These are phyloP conservation scores for Aquilaria malaccensis DNA, from an alignment of 345 rosid species.

Conservation along the genomic window DNA sequence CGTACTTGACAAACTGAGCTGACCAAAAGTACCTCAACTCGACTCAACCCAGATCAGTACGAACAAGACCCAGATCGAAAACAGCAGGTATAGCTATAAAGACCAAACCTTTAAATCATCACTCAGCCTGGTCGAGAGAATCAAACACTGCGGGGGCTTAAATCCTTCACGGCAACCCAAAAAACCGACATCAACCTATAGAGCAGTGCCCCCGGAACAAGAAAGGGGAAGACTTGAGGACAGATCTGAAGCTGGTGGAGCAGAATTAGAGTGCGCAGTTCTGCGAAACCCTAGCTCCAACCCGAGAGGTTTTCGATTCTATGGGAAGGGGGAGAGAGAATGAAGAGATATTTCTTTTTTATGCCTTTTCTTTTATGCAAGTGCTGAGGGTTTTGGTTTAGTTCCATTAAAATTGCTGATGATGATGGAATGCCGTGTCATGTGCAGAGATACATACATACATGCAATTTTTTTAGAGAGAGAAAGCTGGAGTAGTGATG, in stretches of 20 bases:
- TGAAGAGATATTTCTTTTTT: conserved; percentile 22
- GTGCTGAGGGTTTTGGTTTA: conserved; percentile 28
- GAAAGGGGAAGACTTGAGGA: conserved; percentile 1
- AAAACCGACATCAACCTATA: conserved; percentile 25
- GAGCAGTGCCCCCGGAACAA: conserved; percentile 21
- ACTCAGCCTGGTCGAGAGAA: conserved; percentile 12
- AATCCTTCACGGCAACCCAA: conserved; percentile 39
- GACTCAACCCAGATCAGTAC: conserved; percentile 23
- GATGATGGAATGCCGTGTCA: conserved; percentile 42
- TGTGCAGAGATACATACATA: conserved; percentile 6
- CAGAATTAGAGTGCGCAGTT: conserved; percentile 52
- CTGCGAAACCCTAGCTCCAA: conserved; percentile 45
- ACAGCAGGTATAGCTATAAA: conserved; percentile 13
- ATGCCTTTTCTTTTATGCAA: conserved; percentile 21
- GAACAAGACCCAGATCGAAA: conserved; percentile 13
- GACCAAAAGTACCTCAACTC: conserved; percentile 27
- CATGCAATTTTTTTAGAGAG: conserved; percentile 14
- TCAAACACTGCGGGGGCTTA: conserved; percentile 19
- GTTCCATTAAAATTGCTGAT: conserved; percentile 18
- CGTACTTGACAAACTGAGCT: conserved; percentile 53
- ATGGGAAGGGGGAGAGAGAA: conserved; percentile 28
- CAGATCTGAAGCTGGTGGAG: conserved; percentile 31
- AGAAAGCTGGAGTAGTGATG: not conserved
- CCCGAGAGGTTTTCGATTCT: conserved; percentile 35
- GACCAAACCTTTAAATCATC: conserved; percentile 1